Evolutionary conservation across 2,329 filamentous ascomycete genomes (phyloP).

Genomic region (Pseudogymnoascus sp.): DNA sequence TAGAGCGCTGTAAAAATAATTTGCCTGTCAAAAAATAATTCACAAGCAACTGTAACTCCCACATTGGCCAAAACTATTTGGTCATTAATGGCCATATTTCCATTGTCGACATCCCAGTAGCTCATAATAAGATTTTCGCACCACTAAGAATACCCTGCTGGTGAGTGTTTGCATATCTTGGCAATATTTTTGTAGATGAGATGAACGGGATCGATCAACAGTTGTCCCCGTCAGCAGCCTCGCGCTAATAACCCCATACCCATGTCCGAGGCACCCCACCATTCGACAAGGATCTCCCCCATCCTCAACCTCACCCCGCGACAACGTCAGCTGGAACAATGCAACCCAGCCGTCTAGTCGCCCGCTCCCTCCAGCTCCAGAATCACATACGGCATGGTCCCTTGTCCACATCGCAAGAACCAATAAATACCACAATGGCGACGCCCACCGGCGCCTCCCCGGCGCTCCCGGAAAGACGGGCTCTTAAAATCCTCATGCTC

Average conservation of each 20-base stretch:
- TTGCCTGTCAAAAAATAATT: neutral
- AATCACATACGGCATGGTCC: neutral
- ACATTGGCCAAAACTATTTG: neutral
- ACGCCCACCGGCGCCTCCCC: neutral
- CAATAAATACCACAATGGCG: slow-evolving; percentile 3
- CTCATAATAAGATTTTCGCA: neutral
- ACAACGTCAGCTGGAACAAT: neutral
- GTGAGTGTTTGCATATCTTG: neutral
- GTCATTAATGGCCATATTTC: neutral
- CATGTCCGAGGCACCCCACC: neutral
- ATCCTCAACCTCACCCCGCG: neutral
- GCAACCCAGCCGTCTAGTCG: neutral
- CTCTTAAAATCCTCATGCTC: slow-evolving; percentile 65
- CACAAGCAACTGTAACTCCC: neutral
- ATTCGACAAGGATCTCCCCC: neutral
- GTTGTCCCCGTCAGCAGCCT: neutral
- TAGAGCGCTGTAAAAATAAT: neutral
- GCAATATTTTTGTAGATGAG: neutral
- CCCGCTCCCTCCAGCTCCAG: slow-evolving; percentile 1
- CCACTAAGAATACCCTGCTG: neutral
- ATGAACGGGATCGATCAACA: neutral
- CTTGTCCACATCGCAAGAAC: neutral
- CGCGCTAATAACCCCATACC: neutral
- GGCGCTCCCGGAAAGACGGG: neutral
- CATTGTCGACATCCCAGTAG: neutral